Evolutionary conservation across 306 rosid genomes (phyloP).

Genomic region (Quercus dentata): DNA sequence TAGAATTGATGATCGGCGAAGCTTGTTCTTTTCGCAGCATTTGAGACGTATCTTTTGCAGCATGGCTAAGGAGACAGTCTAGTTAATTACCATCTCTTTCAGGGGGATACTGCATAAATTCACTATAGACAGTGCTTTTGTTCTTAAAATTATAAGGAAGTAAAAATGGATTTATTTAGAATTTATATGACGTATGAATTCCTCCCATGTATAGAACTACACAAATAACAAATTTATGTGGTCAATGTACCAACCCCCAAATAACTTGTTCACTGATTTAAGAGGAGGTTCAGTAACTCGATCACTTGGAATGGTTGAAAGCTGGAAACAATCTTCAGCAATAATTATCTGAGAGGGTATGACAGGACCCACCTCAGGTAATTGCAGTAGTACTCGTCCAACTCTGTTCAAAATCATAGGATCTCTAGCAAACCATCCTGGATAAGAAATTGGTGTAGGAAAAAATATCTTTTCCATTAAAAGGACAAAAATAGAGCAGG

Average conservation of each 20-base stretch:
- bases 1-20: no score
- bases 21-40: no score
- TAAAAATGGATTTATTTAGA: background rate
- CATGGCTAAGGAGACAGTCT: no score
- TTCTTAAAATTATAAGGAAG: no score
- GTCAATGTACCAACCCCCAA: constrained; percentile 55
- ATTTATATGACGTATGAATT: background rate
- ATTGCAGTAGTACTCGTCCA: constrained; percentile 56
- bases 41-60: no score
- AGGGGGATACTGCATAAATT: no score
- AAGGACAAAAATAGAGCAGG: background rate
- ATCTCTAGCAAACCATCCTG: constrained; percentile 98
- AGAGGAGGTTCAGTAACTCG: constrained; percentile 31
- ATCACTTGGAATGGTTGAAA: constrained; percentile 58
- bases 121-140: no score
- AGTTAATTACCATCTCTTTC: no score
- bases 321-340: constrained; percentile 84
- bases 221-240: background rate
- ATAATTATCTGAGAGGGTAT: constrained; percentile 54
- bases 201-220: background rate
- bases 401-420: constrained; percentile 57
- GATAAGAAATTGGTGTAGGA: constrained; percentile 28
- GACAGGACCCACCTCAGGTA: constrained; percentile 35
- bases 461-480: constrained; percentile 5
- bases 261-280: constrained; percentile 56